Percentiles rank a stretch among this genome's conserved stretches.
Conservation (phyloP, 805 yeast species). For the Millerago galiae region DNA sequence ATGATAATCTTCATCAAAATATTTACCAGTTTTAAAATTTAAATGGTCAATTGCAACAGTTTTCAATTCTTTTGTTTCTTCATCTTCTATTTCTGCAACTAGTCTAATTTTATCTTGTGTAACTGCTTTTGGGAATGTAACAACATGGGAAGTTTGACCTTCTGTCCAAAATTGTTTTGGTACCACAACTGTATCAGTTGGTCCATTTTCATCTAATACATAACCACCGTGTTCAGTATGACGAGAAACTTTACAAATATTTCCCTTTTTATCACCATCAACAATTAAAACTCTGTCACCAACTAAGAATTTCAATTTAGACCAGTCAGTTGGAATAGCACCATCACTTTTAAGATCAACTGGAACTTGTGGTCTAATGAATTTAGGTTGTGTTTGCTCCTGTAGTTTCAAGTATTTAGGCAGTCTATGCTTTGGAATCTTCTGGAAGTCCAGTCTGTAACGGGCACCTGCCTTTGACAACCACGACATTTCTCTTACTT, state of each 20-base stretch:
- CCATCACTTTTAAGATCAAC: slow-evolving; percentile 26
- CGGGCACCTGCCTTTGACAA: slow-evolving; percentile 33
- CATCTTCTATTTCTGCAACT: slow-evolving; percentile 71
- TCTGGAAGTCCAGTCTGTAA: slow-evolving; percentile 26
- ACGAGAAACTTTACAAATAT: slow-evolving; percentile 58
- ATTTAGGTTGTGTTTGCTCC: slow-evolving; percentile 29
- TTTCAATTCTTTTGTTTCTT: slow-evolving; percentile 47
- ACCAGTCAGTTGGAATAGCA: slow-evolving; percentile 35
- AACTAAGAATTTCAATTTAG: slow-evolving; percentile 55
- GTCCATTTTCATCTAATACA: slow-evolving; percentile 62
- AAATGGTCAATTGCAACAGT: slow-evolving; percentile 78
- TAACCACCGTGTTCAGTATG: slow-evolving; percentile 58
- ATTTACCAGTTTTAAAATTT: slow-evolving; percentile 51
- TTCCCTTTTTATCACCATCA: slow-evolving; percentile 70
- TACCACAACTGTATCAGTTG: slow-evolving; percentile 52
- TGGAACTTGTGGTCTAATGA: slow-evolving; percentile 28
- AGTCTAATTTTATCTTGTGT: slow-evolving; percentile 58
- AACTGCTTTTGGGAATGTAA: slow-evolving; percentile 61
- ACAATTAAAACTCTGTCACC: slow-evolving; percentile 76
- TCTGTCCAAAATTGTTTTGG: slow-evolving; percentile 71
- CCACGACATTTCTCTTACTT: slow-evolving; percentile 14
- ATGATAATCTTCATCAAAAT: slow-evolving; percentile 70
- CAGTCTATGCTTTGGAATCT: slow-evolving; percentile 25
- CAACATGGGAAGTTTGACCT: slow-evolving; percentile 64
- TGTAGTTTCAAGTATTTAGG: slow-evolving; percentile 26